Percentiles rank a stretch among this genome's conserved stretches.
Evolutionary conservation across 179 eudicot species (phyloP).

Genomic region (Camellia oleifera): DNA sequence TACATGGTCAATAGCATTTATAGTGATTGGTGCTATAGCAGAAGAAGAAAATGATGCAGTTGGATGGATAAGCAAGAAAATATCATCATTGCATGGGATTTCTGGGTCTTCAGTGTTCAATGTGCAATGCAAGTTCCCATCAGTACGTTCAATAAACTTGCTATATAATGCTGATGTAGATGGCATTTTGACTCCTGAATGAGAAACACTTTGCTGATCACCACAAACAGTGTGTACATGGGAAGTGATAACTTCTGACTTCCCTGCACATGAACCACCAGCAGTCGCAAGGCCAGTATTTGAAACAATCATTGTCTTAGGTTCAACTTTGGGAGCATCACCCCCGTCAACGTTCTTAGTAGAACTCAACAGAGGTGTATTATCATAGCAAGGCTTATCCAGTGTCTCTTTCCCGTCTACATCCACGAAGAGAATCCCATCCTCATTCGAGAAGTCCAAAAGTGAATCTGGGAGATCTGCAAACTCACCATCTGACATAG

Average conservation of each 20-base stretch:
- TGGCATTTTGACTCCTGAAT: constrained; percentile 16
- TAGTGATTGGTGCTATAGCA: constrained; percentile 16
- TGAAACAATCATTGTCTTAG: constrained; percentile 12
- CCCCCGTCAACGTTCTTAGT: constrained; percentile 14
- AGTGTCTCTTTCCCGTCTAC: constrained; percentile 31
- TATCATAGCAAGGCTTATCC: constrained; percentile 23
- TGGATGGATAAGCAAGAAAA: constrained; percentile 51
- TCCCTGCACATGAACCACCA: constrained; percentile 15
- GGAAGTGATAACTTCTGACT: constrained; percentile 15
- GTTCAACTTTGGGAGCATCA: constrained; percentile 21
- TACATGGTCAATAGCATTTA: constrained; percentile 18
- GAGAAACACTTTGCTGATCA: constrained; percentile 18
- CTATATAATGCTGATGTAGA: constrained; percentile 18
- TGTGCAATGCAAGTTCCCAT: constrained; percentile 25
- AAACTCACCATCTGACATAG: constrained; percentile 34
- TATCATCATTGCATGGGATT: constrained; percentile 64
- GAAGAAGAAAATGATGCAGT: constrained; percentile 28
- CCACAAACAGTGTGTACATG: constrained; percentile 12
- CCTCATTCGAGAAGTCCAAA: constrained; percentile 42
- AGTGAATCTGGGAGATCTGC: constrained; percentile 42
- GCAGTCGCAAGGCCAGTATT: constrained; percentile 10
- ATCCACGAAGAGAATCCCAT: constrained; percentile 32
- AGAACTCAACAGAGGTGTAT: constrained; percentile 18
- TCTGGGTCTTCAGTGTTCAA: constrained; percentile 53
- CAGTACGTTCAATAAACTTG: constrained; percentile 22